phyloP scores from a whole-genome alignment of 2,329 filamentous ascomycete species.

The Coleophoma eucalyptorum region DNA sequence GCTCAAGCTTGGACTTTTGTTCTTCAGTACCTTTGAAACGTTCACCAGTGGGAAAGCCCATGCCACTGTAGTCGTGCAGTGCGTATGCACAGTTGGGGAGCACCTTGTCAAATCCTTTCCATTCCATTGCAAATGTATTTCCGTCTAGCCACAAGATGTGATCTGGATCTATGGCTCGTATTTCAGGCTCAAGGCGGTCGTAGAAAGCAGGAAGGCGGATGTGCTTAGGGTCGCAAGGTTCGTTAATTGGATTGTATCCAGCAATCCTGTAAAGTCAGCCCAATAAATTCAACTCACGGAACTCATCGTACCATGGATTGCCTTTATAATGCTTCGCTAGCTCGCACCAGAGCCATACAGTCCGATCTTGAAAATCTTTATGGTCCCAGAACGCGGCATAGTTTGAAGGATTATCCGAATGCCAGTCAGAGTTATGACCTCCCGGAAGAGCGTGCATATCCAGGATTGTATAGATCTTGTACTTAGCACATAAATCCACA shows the following conservation, averaged over 20 bases:
- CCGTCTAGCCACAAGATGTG: slow-evolving; percentile 42
- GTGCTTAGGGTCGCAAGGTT: slow-evolving; percentile 44
- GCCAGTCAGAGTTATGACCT: slow-evolving; percentile 47
- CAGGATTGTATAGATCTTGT: slow-evolving; percentile 46
- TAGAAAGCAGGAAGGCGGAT: slow-evolving; percentile 41
- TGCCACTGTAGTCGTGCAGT: slow-evolving; percentile 38
- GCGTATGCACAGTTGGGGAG: slow-evolving; percentile 42
- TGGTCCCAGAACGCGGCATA: slow-evolving; percentile 46
- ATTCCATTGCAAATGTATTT: slow-evolving; percentile 41
- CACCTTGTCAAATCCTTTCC: slow-evolving; percentile 35
- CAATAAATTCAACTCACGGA: too few species aligned
- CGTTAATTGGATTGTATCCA: slow-evolving; percentile 49
- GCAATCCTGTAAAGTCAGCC: slow-evolving; percentile 29
- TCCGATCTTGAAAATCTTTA: slow-evolving; percentile 45
- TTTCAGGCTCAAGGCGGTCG: slow-evolving; percentile 39
- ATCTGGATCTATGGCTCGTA: slow-evolving; percentile 39
- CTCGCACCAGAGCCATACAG: slow-evolving; percentile 44
- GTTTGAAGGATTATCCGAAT: slow-evolving; percentile 40
- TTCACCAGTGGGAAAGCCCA: slow-evolving; percentile 37
- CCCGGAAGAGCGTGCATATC: slow-evolving; percentile 46
- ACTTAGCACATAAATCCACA: slow-evolving; percentile 35
- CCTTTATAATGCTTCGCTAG: slow-evolving; percentile 39
- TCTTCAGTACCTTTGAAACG: slow-evolving; percentile 35
- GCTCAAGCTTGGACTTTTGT: slow-evolving; percentile 36
- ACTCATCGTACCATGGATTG: slow-evolving; percentile 30